phyloP scores from a whole-genome alignment of 768 basidiomycete genomes.

The Pleurotus giganteus region DNA sequence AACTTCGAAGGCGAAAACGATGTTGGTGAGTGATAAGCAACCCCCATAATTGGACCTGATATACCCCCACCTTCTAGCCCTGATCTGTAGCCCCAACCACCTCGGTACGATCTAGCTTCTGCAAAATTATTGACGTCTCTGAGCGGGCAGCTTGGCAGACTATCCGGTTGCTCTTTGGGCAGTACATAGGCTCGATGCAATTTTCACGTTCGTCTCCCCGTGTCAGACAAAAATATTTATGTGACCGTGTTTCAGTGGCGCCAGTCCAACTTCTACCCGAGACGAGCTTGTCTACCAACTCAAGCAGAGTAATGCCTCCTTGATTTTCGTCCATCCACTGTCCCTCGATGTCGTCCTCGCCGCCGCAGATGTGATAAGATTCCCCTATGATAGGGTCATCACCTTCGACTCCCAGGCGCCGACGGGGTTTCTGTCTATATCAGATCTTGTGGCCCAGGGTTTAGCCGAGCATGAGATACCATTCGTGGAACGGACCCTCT shows the following conservation, averaged over 20 bases:
- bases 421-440: constrained; percentile 17
- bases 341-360: constrained; percentile 32
- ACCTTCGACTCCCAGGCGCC: constrained; percentile 27
- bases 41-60: background rate
- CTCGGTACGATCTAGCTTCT: constrained; percentile 33
- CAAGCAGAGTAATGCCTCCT: constrained; percentile 34
- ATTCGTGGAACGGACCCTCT: constrained; percentile 43
- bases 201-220: constrained; percentile 42
- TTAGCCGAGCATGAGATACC: constrained; percentile 14
- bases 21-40: constrained; percentile 38
- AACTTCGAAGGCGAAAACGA: constrained; percentile 40
- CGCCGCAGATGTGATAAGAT: constrained; percentile 30
- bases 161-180: constrained; percentile 51
- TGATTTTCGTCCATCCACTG: constrained; percentile 44
- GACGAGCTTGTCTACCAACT: constrained; percentile 55
- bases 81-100: constrained; percentile 54
- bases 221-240: background rate
- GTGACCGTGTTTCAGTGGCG: constrained; percentile 37
- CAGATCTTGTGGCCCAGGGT: constrained; percentile 25
- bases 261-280: constrained; percentile 52
- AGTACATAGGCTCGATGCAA: constrained; percentile 45
- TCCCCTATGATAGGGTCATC: constrained; percentile 39
- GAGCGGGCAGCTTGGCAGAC: constrained; percentile 27
- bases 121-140: background rate
- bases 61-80: constrained; percentile 30